Conservation (phyloP, 73 alveolate genomes). For the Paraurostyla sp. region DNA sequence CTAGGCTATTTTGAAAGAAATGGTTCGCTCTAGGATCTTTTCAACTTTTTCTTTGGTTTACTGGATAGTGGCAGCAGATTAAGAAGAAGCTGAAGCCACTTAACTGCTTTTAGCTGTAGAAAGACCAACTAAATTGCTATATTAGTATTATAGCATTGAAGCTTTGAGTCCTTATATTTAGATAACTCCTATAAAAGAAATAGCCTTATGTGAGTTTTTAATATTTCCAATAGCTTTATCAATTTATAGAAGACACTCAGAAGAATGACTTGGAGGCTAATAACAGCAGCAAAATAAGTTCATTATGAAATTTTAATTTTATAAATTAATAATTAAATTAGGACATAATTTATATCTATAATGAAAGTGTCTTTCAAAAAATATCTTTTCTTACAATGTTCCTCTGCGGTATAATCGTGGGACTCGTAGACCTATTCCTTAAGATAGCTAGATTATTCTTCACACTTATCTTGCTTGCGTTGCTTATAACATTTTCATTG, state of each 20-base stretch:
- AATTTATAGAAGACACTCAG: background rate
- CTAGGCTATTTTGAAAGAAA: slow-evolving; percentile 42
- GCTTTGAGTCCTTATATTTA: background rate
- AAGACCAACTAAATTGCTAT: background rate
- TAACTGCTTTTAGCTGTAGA: background rate
- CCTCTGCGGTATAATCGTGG: slow-evolving; percentile 29
- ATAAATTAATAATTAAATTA: background rate
- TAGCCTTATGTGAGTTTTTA: slow-evolving; percentile 59
- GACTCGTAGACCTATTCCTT: slow-evolving; percentile 49
- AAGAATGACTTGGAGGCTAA: background rate
- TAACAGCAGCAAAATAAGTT: slow-evolving; percentile 17
- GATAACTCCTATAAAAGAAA: slow-evolving; percentile 29
- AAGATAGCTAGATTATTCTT: slow-evolving; percentile 4
- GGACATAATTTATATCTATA: background rate
- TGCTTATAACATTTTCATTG: background rate
- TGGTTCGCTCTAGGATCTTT: slow-evolving; percentile 21
- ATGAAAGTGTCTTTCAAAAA: background rate
- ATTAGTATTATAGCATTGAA: slow-evolving; percentile 16
- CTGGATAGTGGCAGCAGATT: background rate
- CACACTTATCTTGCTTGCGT: background rate
- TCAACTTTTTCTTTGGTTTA: slow-evolving; percentile 44
- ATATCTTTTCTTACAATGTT: background rate
- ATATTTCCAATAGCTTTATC: slow-evolving; percentile 60
- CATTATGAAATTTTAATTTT: background rate
- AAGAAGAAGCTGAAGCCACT: background rate